Evolutionary conservation across 441 rosid genomes (phyloP), one percentile per base, ranked within the genome.

Genomic region (Isatis lusitanica): DNA sequence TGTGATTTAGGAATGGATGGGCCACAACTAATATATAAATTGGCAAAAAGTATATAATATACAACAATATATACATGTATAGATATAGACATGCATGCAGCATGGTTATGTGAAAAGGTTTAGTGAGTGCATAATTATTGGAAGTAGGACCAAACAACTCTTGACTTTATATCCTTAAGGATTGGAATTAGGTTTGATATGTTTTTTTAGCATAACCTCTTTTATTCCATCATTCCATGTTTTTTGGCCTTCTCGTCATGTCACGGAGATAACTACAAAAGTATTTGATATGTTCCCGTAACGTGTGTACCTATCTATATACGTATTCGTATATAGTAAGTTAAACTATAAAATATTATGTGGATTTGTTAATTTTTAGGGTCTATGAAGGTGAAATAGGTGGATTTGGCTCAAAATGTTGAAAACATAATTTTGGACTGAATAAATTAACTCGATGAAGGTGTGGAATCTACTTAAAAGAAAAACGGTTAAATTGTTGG

Each of bases 101-200:
- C n/a, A 43, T 63, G 72, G 71, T 65, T 39, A 57, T 71, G 62
- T 64, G 66, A 65, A 47, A 70, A 64, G 73, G 48, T 33, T 73
- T 65, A 66, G 70, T 64, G 68, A 74, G 71, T 78, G 78, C 62
- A 72, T 73, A 84, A 84, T 90, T 86, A 88, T 86, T 84, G 88
- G 82, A 72, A 42, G 72, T 74, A 59, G 48, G 78, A 79, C 64
- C 65, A 77, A 84, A 85, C 83, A 75, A 82, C 80, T 76, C 50
- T 86, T 84, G 88, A 87, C 93, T 79, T 85, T 84, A 74, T 56
- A 60, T 58, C 51, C 78, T 82, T 85, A 40, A 80, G 85, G 79
- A 76, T 64, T 70, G 47, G 81, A 77, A 84, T 88, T 90, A 84
- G 91, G 88, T 85, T 73, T 56, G 71, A 82, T 80, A 16, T 68